A percentile compares a stretch with the other conserved stretches of the same genome.
phyloP scores from a whole-genome alignment of 2,329 filamentous ascomycete species.

The Cryphonectria radicalis region DNA sequence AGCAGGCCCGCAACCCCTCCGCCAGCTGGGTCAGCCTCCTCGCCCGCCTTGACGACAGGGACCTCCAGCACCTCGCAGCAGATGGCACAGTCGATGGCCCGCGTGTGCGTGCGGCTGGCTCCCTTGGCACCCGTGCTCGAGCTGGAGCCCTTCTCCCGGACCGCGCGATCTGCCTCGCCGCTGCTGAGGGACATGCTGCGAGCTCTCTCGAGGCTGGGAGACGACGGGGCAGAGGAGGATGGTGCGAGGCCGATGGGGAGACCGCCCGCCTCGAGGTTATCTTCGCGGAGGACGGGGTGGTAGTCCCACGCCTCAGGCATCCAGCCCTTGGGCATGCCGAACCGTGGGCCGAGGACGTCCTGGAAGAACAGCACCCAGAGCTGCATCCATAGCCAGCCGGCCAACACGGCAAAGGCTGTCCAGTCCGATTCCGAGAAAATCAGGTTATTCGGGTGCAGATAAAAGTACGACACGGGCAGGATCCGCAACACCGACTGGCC shows the following conservation, averaged over 20 bases:
- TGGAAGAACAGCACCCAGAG: slow-evolving; percentile 78
- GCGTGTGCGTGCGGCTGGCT: slow-evolving; percentile 36
- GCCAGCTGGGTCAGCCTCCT: slow-evolving; percentile 48
- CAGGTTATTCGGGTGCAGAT: slow-evolving; percentile 76
- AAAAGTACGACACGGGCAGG: slow-evolving; percentile 84
- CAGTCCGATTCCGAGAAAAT: slow-evolving; percentile 75
- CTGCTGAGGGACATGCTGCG: slow-evolving; percentile 36
- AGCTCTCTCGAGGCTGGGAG: slow-evolving; percentile 39
- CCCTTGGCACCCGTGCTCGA: slow-evolving; percentile 32
- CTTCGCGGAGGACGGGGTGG: slow-evolving; percentile 84
- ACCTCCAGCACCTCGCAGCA: slow-evolving; percentile 93
- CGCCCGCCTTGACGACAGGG: slow-evolving; percentile 70
- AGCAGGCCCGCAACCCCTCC: slow-evolving; percentile 70
- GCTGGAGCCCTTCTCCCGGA: slow-evolving; percentile 37
- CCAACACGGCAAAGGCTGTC: slow-evolving; percentile 65
- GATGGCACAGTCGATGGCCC: slow-evolving; percentile 87
- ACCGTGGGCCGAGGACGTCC: slow-evolving; percentile 85
- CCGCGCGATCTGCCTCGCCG: slow-evolving; percentile 33
- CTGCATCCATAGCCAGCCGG: slow-evolving; percentile 86
- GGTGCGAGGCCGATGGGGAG: slow-evolving; percentile 75
- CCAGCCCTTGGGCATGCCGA: slow-evolving; percentile 75
- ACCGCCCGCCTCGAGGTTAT: slow-evolving; percentile 77
- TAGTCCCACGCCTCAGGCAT: slow-evolving; percentile 87
- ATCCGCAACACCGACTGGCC: slow-evolving; percentile 82
- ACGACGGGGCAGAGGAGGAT: slow-evolving; percentile 35